Evolutionary conservation across 2,329 filamentous ascomycete species (phyloP).

Genomic region (Clarireedia hainanense): DNA sequence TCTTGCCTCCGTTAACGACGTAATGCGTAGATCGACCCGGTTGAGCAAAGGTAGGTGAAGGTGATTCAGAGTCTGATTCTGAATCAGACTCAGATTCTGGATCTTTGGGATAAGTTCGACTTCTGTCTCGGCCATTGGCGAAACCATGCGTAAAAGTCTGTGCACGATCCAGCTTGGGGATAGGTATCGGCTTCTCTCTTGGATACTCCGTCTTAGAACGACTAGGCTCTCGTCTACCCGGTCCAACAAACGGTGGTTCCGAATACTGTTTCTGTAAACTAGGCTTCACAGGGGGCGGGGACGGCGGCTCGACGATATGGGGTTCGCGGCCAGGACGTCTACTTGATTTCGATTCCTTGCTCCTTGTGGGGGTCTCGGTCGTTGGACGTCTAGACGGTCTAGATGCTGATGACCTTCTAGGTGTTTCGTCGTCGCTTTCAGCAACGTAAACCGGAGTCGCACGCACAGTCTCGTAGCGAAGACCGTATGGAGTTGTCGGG

Average conservation of each 20-base stretch:
- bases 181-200: conserved; percentile 13
- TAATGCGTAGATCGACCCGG: conserved; percentile 1
- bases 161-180: conserved; percentile 23
- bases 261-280: conserved; percentile 23
- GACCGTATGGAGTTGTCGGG: conserved; percentile 15
- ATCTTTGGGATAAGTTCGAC: conserved; percentile 5
- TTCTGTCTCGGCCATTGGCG: conserved; percentile 18
- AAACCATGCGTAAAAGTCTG: conserved; percentile 19
- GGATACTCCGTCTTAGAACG: conserved; percentile 27
- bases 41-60: conserved; percentile 4
- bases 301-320: conserved; percentile 24
- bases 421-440: conserved; percentile 25
- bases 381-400: conserved; percentile 22
- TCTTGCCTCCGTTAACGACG: conserved; percentile 18
- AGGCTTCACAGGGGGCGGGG: conserved; percentile 18
- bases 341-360: conserved; percentile 12
- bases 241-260: conserved; percentile 19
- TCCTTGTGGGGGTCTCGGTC: conserved; percentile 20
- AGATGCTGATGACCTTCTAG: conserved; percentile 25
- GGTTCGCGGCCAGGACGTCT: not conserved
- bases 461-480: conserved; percentile 19
- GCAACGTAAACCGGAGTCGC: conserved; percentile 10
- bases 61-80: conserved; percentile 4
- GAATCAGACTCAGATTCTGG: conserved; percentile 4
- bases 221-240: conserved; percentile 19